A percentile compares a stretch with the other conserved stretches of the same genome.
phyloP scores from a whole-genome alignment of 257 asterid genomes.

The Anisodus tanguticus region DNA sequence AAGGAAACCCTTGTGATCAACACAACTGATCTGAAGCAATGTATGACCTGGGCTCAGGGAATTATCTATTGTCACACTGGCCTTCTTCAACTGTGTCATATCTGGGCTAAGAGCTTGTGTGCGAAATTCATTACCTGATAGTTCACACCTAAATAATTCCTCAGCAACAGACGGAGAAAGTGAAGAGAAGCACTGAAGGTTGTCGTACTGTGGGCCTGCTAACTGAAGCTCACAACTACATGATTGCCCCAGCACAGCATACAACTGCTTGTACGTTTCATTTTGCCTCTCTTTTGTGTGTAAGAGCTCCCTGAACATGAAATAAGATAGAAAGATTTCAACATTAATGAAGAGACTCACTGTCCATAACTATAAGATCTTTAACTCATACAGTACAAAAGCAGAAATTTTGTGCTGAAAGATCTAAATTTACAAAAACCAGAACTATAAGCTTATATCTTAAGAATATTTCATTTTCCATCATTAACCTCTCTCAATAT shows the following conservation, averaged over 20 bases:
- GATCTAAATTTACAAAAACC: not conserved
- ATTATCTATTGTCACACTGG: conserved; percentile 67
- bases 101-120: conserved; percentile 73
- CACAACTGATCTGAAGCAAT: conserved; percentile 74
- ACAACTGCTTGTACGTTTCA: conserved; percentile 53
- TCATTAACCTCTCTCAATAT: not conserved
- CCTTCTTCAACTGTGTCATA: conserved; percentile 58
- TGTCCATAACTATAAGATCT: not conserved
- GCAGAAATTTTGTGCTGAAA: not conserved
- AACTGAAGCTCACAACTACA: conserved; percentile 77
- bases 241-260: conserved; percentile 69
- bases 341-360: conserved; percentile 13
- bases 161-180: conserved; percentile 58
- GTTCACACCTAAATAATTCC: conserved; percentile 65
- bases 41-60: conserved; percentile 86
- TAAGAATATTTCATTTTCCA: not conserved
- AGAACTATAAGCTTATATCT: not conserved
- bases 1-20: conserved; percentile 84
- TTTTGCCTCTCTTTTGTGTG: conserved; percentile 71
- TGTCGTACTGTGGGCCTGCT: conserved; percentile 59
- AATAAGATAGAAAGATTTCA: not conserved
- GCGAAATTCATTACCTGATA: conserved; percentile 60
- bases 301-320: conserved; percentile 63
- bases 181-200: conserved; percentile 52
- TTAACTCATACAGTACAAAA: not conserved